Conservation (phyloP, 2,329 filamentous ascomycete species). For the Colletotrichum sublineola region DNA sequence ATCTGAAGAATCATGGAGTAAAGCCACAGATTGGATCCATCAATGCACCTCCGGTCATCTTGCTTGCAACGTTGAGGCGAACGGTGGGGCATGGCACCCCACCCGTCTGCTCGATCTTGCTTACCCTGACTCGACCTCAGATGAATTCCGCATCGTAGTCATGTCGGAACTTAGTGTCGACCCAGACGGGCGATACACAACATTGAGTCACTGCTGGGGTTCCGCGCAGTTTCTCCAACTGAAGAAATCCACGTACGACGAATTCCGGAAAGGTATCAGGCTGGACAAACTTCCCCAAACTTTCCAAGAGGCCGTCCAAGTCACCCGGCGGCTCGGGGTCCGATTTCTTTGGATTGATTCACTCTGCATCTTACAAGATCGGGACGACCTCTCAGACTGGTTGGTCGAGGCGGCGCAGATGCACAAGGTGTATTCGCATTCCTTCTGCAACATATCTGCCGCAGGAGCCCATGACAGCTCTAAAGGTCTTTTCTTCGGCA, state of each 20-base stretch:
- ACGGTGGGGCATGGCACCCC: conserved; percentile 7
- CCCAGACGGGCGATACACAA: neutral
- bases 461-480: conserved; percentile 33
- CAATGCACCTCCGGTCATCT: neutral
- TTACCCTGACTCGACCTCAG: neutral
- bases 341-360: conserved; percentile 40
- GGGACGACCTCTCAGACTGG: conserved; percentile 42
- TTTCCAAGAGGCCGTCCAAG: conserved; percentile 27
- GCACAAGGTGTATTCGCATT: conserved; percentile 43
- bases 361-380: conserved; percentile 41
- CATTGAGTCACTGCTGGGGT: conserved; percentile 33
- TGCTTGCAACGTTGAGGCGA: conserved; percentile 14
- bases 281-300: conserved; percentile 25
- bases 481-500: conserved; percentile 23
- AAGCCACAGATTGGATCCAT: conserved; percentile 7
- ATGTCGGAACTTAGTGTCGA: neutral
- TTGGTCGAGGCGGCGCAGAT: conserved; percentile 39
- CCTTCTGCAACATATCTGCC: conserved; percentile 44
- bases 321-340: conserved; percentile 18
- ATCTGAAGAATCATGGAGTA: conserved; percentile 17
- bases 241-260: neutral
- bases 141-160: neutral
- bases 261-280: neutral
- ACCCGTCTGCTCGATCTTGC: conserved; percentile 19
- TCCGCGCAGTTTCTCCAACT: conserved; percentile 24